Percentiles rank a stretch among this genome's conserved stretches.
Conservation (phyloP, 2,329 filamentous ascomycete genomes). For the Apiospora sp. region DNA sequence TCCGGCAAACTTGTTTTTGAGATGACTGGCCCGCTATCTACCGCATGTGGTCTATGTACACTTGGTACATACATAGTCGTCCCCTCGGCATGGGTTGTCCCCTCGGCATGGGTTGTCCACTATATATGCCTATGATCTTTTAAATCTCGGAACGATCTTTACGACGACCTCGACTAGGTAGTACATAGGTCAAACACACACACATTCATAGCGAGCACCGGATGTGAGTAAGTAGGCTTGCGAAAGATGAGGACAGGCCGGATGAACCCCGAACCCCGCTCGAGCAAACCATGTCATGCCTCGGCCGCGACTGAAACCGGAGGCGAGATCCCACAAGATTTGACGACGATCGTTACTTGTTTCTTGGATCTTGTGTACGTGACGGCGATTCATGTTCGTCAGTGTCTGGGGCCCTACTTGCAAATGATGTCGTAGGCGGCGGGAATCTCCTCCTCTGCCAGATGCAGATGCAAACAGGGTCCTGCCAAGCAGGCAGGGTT, state of each 20-base stretch:
- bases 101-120: background rate
- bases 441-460: constrained; percentile 4
- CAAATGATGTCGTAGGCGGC: background rate
- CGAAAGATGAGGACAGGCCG: background rate
- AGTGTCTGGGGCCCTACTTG: background rate
- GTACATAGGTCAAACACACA: background rate
- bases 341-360: constrained; percentile 13
- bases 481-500: background rate
- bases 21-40: background rate
- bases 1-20: constrained; percentile 3
- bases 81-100: background rate
- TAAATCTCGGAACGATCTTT: constrained; percentile 19
- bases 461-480: constrained; percentile 15
- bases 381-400: background rate
- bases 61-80: background rate
- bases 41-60: background rate
- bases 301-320: constrained; percentile 7
- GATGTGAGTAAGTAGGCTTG: background rate
- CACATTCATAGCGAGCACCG: background rate
- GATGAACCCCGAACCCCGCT: background rate
- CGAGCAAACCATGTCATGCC: background rate
- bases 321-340: background rate
- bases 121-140: background rate
- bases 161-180: background rate
- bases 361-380: background rate